A percentile compares a stretch with the other conserved stretches of the same genome.
Conservation (phyloP, 495 filamentous ascomycete genomes). For the Geopyxis carbonaria region DNA sequence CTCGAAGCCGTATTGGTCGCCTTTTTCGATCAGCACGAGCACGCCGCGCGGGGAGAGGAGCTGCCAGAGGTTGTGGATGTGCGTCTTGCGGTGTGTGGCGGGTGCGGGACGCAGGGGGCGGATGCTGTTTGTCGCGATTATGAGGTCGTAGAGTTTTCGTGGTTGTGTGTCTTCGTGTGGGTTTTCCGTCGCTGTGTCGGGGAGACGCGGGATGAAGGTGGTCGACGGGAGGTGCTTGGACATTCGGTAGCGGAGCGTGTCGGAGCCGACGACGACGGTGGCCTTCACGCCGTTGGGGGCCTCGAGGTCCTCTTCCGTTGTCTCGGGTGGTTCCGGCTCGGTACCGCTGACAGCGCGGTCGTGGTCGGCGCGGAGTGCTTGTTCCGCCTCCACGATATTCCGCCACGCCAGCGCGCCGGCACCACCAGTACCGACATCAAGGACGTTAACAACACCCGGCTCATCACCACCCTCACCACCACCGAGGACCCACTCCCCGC, state of each 20-base stretch:
- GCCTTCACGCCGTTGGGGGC: conserved; percentile 27
- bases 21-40: conserved; percentile 80
- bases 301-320: neutral
- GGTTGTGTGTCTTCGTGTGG: conserved; percentile 26
- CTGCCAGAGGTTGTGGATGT: conserved; percentile 75
- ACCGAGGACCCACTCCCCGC: conserved; percentile 57
- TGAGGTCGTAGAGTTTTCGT: conserved; percentile 71
- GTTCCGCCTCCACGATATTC: conserved; percentile 64
- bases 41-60: conserved; percentile 70
- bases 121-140: conserved; percentile 72
- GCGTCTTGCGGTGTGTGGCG: conserved; percentile 52
- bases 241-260: conserved; percentile 54
- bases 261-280: conserved; percentile 43
- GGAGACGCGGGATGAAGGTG: conserved; percentile 76
- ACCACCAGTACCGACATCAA: conserved; percentile 75
- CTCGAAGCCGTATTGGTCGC: conserved; percentile 79
- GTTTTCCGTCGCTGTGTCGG: conserved; percentile 34
- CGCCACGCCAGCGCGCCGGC: conserved; percentile 75
- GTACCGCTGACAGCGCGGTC: neutral
- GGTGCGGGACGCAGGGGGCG: too few relatives aligned
- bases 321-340: conserved; percentile 23
- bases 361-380: conserved; percentile 44
- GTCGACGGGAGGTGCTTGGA: conserved; percentile 70
- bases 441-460: conserved; percentile 43
- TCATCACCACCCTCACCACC: conserved; percentile 34